Conservation (phyloP, 2,329 filamentous ascomycete genomes). For the Calonectria pteridis region DNA sequence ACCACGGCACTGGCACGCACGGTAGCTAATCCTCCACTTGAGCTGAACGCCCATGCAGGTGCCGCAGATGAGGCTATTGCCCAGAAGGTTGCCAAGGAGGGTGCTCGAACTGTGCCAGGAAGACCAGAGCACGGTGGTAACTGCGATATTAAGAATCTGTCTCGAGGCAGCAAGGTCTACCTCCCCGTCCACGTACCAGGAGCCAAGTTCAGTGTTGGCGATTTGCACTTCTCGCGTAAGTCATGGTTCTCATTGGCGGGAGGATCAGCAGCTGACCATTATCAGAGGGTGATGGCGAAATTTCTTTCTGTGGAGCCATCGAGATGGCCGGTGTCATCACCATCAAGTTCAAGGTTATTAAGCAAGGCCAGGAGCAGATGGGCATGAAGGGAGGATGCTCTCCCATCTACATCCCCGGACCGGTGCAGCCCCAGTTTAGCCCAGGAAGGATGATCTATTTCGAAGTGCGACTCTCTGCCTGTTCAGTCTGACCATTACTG, state of each 20-base stretch:
- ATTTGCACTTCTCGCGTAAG: slow-evolving; percentile 81
- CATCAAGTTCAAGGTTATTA: slow-evolving; percentile 90
- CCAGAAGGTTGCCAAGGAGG: slow-evolving; percentile 79
- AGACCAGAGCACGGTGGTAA: slow-evolving; percentile 91
- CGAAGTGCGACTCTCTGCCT: slow-evolving; percentile 58
- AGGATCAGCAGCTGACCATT: neutral
- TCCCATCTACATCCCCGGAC: slow-evolving; percentile 87
- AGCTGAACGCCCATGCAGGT: slow-evolving; percentile 80
- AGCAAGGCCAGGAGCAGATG: slow-evolving; percentile 79
- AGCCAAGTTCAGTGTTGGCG: slow-evolving; percentile 91
- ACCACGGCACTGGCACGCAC: slow-evolving; percentile 74
- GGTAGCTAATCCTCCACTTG: slow-evolving; percentile 83
- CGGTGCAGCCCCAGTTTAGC: slow-evolving; percentile 89
- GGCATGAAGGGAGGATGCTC: slow-evolving; percentile 72
- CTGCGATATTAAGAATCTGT: slow-evolving; percentile 91
- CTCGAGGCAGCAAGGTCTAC: slow-evolving; percentile 84
- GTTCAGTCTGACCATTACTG: no score
- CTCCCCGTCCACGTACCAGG: slow-evolving; percentile 88
- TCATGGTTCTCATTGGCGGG: neutral
- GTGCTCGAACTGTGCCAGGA: slow-evolving; percentile 87
- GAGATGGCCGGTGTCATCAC: slow-evolving; percentile 96
- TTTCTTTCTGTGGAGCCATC: slow-evolving; percentile 89
- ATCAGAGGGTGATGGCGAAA: slow-evolving; percentile 86
- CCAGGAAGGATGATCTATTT: slow-evolving; percentile 70
- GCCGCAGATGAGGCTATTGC: slow-evolving; percentile 68